These are phyloP conservation scores for Gynostemma pentaphyllum DNA, from an alignment of 306 rosid genomes.

Conservation along the genomic window DNA sequence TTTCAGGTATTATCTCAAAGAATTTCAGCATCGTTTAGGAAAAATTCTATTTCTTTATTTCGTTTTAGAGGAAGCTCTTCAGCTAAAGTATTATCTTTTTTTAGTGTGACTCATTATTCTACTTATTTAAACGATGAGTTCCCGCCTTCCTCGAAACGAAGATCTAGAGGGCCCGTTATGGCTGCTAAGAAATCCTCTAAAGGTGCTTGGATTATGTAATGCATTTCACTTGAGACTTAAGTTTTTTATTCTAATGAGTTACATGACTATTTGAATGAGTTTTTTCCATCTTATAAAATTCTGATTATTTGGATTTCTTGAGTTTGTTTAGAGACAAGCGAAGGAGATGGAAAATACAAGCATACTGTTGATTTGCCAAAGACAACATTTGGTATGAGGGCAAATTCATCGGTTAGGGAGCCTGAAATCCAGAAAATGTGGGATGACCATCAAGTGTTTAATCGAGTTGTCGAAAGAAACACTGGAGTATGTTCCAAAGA, in stretches of 20 bases:
- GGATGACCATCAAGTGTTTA: slow-evolving; percentile 80
- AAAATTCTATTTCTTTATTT: slow-evolving; percentile 32
- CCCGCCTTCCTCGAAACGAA: slow-evolving; percentile 56
- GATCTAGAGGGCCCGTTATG: slow-evolving; percentile 87
- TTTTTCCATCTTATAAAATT: slow-evolving; percentile 3
- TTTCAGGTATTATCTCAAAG: slow-evolving; percentile 52
- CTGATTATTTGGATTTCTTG: slow-evolving; percentile 18
- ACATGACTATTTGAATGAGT: not conserved
- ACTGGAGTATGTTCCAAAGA: slow-evolving; percentile 54
- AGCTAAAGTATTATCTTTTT: slow-evolving; percentile 26
- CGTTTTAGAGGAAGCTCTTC: slow-evolving; percentile 38
- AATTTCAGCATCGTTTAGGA: slow-evolving; percentile 38
- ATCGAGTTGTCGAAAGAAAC: slow-evolving; percentile 53
- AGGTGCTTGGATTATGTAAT: slow-evolving; percentile 29
- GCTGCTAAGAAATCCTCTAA: slow-evolving; percentile 72
- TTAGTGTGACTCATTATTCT: slow-evolving; percentile 27
- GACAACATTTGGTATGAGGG: slow-evolving; percentile 88
- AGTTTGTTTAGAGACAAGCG: slow-evolving; percentile 48
- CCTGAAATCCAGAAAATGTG: slow-evolving; percentile 94
- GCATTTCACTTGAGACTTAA: not conserved
- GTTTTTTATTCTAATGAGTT: not conserved
- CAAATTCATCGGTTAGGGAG: slow-evolving; percentile 67
- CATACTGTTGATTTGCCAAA: slow-evolving; percentile 95
- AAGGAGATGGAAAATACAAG: slow-evolving; percentile 88
- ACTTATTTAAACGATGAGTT: slow-evolving; percentile 33